These are phyloP conservation scores for Saccharomycopsis guyanensis DNA, from an alignment of 805 yeast genomes.

Conservation along the genomic window DNA sequence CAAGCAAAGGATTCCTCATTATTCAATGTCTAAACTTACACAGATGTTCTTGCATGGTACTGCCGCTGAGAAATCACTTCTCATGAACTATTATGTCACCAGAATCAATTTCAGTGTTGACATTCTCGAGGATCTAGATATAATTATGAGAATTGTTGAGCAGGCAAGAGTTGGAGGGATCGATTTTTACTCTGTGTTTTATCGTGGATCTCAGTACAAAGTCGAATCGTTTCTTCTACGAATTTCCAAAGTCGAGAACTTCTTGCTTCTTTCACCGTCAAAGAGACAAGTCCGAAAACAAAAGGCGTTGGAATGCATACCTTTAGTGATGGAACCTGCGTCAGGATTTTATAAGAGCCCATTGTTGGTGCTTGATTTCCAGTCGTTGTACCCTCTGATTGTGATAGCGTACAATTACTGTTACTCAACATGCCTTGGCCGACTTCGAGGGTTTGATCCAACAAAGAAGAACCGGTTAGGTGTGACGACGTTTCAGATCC, in stretches of 20 bases:
- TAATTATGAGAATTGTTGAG: conserved; percentile 66
- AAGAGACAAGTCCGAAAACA: conserved; percentile 75
- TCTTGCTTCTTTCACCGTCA: conserved; percentile 68
- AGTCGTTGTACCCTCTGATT: conserved; percentile 87
- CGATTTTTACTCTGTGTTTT: conserved; percentile 80
- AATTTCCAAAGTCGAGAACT: conserved; percentile 69
- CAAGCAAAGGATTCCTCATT: conserved; percentile 63
- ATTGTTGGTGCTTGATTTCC: conserved; percentile 83
- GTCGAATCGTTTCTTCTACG: conserved; percentile 81
- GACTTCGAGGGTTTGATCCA: conserved; percentile 45
- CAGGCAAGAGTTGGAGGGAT: conserved; percentile 82
- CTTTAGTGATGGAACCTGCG: conserved; percentile 88
- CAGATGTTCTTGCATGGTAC: conserved; percentile 32
- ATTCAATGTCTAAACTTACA: conserved; percentile 41
- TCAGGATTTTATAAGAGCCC: conserved; percentile 85
- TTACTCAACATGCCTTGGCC: conserved; percentile 64
- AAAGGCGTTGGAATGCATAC: conserved; percentile 79
- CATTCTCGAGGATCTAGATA: conserved; percentile 53
- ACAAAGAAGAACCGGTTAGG: conserved; percentile 44
- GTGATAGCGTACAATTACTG: conserved; percentile 89
- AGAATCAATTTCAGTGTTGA: conserved; percentile 36
- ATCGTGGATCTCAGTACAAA: conserved; percentile 89
- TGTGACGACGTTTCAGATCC: conserved; percentile 40
- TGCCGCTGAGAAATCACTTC: conserved; percentile 27
- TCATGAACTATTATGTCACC: conserved; percentile 39